Base-by-base conservation (phyloP, 805 yeast species). In the Nakazawaea ambrosiae region DNA sequence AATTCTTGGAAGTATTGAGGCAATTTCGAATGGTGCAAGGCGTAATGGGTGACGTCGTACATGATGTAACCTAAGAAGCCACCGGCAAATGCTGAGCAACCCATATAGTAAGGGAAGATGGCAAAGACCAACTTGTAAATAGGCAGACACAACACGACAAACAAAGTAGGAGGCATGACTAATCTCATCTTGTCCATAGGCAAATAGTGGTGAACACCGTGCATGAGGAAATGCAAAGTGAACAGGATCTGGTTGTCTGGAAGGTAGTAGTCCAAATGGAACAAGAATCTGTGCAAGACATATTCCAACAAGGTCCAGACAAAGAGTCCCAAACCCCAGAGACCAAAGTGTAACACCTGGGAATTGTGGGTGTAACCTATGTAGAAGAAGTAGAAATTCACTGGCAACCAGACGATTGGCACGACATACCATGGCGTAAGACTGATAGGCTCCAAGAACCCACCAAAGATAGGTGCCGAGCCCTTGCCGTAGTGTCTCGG, bases 401-500 rank as follows among this genome's bases (percentile, higher is more conserved):
- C 78, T 2, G 97, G 97, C 31, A 87, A 58, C 97, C 98, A 94
- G 19, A 87, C 48, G 1, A 65, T 43, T 14, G 98, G 98, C 16
- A 92, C 82, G 18, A 87, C 82, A 73, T 79, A 92, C 97, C 97
- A 92, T 10, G 97, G 81, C 3, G 98, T 92, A 52, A 81, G 67
- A 6, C 95, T 78, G 19, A 92, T 55, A 4, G 97, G 97, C 62
- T 92, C 98, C 43, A 92, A 65, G 59, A 90, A 84, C 61, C 89
- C 88, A 34, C 98, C 98, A 60, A 92, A 92, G 38, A 92, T 58
- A 5, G 89, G 96, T 10, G 98, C 98, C 3, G 96, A 86, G 9
- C 96, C 97, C 56, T 88, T 80, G 47, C 97, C 97, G 56, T 89
- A 92, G 60, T 92, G 98, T 57, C 98, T 80, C 37, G 98, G 98